phyloP scores from a whole-genome alignment of 805 yeast species.

The Phaffomyces opuntiae region DNA sequence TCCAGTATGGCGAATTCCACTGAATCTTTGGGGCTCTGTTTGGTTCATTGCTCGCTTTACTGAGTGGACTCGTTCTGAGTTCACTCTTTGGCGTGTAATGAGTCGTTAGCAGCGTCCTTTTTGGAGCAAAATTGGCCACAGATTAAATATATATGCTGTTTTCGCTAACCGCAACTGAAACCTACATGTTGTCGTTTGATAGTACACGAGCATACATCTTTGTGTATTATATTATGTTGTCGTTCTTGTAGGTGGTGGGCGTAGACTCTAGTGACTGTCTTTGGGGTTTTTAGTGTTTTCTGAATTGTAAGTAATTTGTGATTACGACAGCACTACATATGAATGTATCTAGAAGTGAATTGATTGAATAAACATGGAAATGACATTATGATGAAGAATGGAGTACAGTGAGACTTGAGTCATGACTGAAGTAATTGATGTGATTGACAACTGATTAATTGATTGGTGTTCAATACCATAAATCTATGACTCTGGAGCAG shows the following conservation, averaged over 20 bases:
- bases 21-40: background rate
- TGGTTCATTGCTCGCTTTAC: no score
- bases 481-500: no score
- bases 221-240: background rate
- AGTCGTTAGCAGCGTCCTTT: conserved; percentile 7
- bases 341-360: no score
- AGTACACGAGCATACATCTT: conserved; percentile 26
- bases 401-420: no score
- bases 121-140: background rate
- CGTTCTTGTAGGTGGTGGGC: background rate
- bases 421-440: no score
- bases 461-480: no score
- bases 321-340: no score
- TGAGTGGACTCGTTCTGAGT: background rate
- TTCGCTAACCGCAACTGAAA: conserved; percentile 28
- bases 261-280: no score
- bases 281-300: no score
- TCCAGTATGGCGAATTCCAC: background rate
- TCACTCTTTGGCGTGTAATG: conserved; percentile 5
- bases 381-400: background rate
- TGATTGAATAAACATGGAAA: no score
- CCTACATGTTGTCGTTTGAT: conserved; percentile 28
- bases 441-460: no score
- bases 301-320: no score
- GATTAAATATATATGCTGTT: conserved; percentile 16